Evolutionary conservation across 345 rosid species (phyloP).

Genomic region (Eucalyptus regnans): DNA sequence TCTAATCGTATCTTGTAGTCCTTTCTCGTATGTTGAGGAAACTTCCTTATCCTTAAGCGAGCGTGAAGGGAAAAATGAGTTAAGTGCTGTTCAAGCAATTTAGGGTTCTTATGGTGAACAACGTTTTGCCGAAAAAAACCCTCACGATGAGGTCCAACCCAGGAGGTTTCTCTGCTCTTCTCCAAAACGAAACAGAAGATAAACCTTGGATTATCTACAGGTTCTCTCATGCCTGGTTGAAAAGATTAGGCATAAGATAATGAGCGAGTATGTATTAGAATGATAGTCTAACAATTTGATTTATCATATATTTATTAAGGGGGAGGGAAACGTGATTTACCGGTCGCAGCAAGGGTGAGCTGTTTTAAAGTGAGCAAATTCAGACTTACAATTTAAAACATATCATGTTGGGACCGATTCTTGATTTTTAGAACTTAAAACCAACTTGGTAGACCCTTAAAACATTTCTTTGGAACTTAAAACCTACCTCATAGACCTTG

Average conservation of each 20-base stretch:
- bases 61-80: not conserved
- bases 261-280: not conserved
- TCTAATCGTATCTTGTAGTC: not conserved
- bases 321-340: not conserved
- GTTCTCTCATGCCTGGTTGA: not conserved
- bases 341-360: not conserved
- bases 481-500: not conserved
- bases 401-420: rapidly evolving
- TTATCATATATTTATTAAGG: not conserved
- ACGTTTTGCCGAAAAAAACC: not conserved
- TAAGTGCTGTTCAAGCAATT: not conserved
- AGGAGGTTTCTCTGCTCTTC: not conserved
- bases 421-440: not conserved
- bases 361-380: not conserved
- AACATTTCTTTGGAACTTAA: not conserved
- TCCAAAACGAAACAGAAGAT: not conserved
- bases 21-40: not conserved
- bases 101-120: not conserved
- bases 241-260: not conserved
- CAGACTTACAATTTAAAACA: not conserved
- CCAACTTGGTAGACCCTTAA: not conserved
- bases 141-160: not conserved
- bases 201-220: not conserved
- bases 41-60: not conserved
- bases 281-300: not conserved